Conservation (phyloP, 2,329 filamentous ascomycete species). For the Sporothrix inflata region DNA sequence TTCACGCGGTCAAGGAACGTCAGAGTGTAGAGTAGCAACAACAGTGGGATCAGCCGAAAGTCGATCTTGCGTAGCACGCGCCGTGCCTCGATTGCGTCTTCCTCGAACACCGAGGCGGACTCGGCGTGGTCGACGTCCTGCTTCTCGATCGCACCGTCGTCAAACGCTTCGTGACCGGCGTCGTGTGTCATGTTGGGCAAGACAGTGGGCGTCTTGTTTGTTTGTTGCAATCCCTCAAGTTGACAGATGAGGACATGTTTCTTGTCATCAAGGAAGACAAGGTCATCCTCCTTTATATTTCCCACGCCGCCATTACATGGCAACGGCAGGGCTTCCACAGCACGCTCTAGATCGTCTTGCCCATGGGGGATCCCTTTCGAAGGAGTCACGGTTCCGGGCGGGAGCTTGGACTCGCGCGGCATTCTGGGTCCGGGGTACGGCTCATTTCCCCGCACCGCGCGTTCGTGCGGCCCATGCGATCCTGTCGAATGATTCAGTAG, state of each 20-base stretch:
- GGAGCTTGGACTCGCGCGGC: slow-evolving; percentile 7
- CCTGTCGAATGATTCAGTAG: background rate
- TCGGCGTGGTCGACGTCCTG: slow-evolving; percentile 10
- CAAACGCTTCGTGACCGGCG: background rate
- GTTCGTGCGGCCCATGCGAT: background rate
- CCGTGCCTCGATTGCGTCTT: background rate
- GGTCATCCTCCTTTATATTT: background rate
- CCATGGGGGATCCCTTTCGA: background rate
- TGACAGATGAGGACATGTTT: too few species aligned
- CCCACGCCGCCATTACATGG: background rate
- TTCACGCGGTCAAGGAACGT: slow-evolving; percentile 77
- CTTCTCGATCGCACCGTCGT: background rate
- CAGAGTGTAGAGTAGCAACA: slow-evolving; percentile 72
- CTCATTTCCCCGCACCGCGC: background rate
- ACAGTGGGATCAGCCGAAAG: slow-evolving; percentile 64
- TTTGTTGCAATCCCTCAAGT: background rate
- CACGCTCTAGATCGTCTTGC: too few species aligned
- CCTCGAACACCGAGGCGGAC: background rate
- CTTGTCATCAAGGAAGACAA: background rate
- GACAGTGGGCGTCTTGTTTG: background rate
- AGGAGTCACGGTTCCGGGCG: slow-evolving; percentile 7
- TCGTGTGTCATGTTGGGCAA: background rate
- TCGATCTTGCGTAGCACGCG: slow-evolving; percentile 66
- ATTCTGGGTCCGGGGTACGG: slow-evolving; percentile 3
- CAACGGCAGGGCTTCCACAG: too few species aligned